Base-by-base conservation (phyloP, 306 rosid genomes). In the Vigna hirtella region DNA sequence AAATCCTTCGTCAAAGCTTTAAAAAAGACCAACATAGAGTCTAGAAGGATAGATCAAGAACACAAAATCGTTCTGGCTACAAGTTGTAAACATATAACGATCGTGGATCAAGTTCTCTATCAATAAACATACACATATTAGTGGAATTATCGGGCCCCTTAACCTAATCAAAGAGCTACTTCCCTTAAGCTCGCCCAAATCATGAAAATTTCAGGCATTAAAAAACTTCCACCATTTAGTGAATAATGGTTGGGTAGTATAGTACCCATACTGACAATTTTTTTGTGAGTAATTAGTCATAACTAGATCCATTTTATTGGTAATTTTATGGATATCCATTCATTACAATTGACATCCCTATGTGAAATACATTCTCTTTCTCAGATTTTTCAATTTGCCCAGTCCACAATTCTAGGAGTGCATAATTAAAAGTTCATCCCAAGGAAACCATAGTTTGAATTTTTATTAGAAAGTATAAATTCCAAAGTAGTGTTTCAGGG, bases 91-190 rank as follows among this genome's bases (percentile, higher is more conserved):
- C 69, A 57, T n/a, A 55, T 6, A 47, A 78, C n/a, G 8, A 22
- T 63, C 49, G 24, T 62, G 20, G 66, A 28, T 38, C 26, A n/a
- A 38, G 12, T 71, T 61, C 65, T 79, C 49, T 32, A 55, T 62
- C 24, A 71, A 50, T 7, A 22, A 3, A 26, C 7, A 52, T 10
- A 52, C 55, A 13, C 12, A 65, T 51, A 38, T 40, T 43, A 12
- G 6, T 16, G 47, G 43, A 65, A 52, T 53, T 14, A 14, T 30
- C 3, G 70, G 14, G 34, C 10, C 20, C 63, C 30, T 64, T 42
- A 36, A 71, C 32, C 16, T 22, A 63, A 40, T 70, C 66, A 71
- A 49, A 59, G 13, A 18, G 30, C 20, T 3, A 22, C 16, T 49
- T 48, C 50, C 20, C 30, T 45, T 59, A 18, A 9, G 34, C 45